These are phyloP conservation scores for Phanerodontia chrysosporium DNA, from an alignment of 768 basidiomycete genomes.

Conservation along the genomic window DNA sequence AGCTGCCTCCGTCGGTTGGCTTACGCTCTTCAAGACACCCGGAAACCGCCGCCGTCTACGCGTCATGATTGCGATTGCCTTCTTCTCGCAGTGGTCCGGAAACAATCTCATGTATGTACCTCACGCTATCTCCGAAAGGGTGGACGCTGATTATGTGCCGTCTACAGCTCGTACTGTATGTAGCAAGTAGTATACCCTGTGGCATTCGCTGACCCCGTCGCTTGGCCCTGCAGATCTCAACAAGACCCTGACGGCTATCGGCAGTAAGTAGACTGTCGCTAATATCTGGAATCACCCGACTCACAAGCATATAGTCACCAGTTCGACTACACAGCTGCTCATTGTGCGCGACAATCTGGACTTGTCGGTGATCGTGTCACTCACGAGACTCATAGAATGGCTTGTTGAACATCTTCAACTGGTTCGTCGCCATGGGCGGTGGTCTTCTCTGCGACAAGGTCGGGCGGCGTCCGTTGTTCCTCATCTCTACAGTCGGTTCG, in stretches of 20 bases:
- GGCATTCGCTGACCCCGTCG: not conserved
- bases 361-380: not conserved
- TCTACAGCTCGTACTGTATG: constrained; percentile 25
- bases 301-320: constrained; percentile 30
- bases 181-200: not conserved
- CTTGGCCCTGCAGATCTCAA: constrained; percentile 36
- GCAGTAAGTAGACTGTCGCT: constrained; percentile 29
- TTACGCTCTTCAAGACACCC: constrained; percentile 42
- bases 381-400: constrained; percentile 38
- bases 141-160: not conserved
- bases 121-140: not conserved
- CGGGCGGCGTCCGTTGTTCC: constrained; percentile 48
- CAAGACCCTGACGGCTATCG: constrained; percentile 49
- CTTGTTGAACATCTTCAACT: constrained; percentile 51
- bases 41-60: constrained; percentile 54
- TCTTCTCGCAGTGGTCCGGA: constrained; percentile 67
- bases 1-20: constrained; percentile 40
- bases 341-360: constrained; percentile 25
- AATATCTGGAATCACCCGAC: not conserved
- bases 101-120: constrained; percentile 42
- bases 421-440: constrained; percentile 46
- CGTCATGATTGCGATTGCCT: constrained; percentile 53
- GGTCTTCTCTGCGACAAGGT: constrained; percentile 45
- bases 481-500: constrained; percentile 41
- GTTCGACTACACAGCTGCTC: constrained; percentile 39